phyloP scores from a whole-genome alignment of 371 early-diverging fungal genomes.

The Antonospora locustae region DNA sequence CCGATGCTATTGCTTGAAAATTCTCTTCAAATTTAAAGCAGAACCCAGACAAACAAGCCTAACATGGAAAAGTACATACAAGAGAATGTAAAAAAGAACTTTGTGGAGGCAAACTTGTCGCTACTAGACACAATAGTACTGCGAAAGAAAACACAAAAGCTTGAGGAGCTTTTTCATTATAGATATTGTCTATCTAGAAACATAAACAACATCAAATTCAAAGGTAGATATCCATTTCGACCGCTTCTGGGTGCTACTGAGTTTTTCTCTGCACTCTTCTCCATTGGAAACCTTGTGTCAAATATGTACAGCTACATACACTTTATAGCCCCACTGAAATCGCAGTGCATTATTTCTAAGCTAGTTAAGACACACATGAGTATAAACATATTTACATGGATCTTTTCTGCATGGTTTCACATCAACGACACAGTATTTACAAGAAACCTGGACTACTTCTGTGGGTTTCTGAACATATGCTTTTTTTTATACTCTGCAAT shows the following conservation, averaged over 20 bases:
- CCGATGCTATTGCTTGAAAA: too few relatives aligned
- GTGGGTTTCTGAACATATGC: conserved; percentile 30
- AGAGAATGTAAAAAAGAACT: too few relatives aligned
- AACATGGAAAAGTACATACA: too few relatives aligned
- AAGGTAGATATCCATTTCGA: conserved; percentile 42
- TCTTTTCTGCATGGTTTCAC: conserved; percentile 43
- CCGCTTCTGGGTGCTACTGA: conserved; percentile 38
- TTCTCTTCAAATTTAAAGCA: too few relatives aligned
- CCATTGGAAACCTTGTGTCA: conserved; percentile 25
- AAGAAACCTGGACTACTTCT: conserved; percentile 42
- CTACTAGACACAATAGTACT: too few relatives aligned
- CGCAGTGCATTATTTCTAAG: background rate
- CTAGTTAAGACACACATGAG: conserved; percentile 21
- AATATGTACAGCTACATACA: conserved; percentile 13
- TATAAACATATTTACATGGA: conserved; percentile 26
- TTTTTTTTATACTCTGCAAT: conserved; percentile 23
- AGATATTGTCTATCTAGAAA: conserved; percentile 1
- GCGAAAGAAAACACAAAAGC: too few relatives aligned
- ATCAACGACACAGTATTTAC: conserved; percentile 39
- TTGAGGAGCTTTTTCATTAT: background rate
- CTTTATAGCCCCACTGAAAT: conserved; percentile 5
- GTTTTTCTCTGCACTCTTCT: conserved; percentile 33
- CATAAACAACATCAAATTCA: conserved; percentile 33
- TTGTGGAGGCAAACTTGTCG: too few relatives aligned
- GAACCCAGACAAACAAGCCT: too few relatives aligned